Base-by-base conservation (phyloP, 1,139 yeast genomes). In the Yamadazyma trypodendri region DNA sequence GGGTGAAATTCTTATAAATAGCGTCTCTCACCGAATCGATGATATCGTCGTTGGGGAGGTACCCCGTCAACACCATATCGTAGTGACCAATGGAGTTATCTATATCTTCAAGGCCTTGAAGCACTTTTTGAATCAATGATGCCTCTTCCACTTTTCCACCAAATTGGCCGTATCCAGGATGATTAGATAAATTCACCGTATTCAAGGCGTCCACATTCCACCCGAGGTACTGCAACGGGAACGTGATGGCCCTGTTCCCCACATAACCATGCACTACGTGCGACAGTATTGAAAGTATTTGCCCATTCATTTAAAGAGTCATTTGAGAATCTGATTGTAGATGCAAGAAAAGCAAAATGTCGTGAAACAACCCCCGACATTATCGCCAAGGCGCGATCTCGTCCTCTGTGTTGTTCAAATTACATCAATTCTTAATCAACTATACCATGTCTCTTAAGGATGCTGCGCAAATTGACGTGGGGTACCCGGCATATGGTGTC, bases 401-500 rank as follows among this genome's bases (percentile, higher is more conserved):
- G n/a, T 23, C 25, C n/a, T 23, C n/a, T 11, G n/a, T 23, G 25
- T 23, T 24, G 28, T 24, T 20, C 22, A 20, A 20, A 20, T 20
- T 9, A 20, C n/a, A 6, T 23, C 24, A 23, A 23, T 23, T 23
- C 5, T 5, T 6, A 23, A 23, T 23, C 4, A 23, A 10, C 12
- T 23, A 23, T 23, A 24, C n/a, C 20, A 63, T 64, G 69, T 61
- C 69, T 23, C 51, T 59, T 28, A 64, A 61, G 42, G 61, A 64
- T 13, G 59, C 68, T 35, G 69, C 67, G 6, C 55, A 63, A 6
- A 58, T 75, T 41, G 80, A 82, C 51, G 68, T 83, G 32, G 90
- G 86, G 3, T 88, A 84, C 54, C 97, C 98, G 1, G 74, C 88
- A 12, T 85, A 83, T 52, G 94, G 87, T 2, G 81, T 90, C 41